Evolutionary conservation across 108 stramenopile genomes (phyloP).

Genomic region (Asterionellopsis glacialis): DNA sequence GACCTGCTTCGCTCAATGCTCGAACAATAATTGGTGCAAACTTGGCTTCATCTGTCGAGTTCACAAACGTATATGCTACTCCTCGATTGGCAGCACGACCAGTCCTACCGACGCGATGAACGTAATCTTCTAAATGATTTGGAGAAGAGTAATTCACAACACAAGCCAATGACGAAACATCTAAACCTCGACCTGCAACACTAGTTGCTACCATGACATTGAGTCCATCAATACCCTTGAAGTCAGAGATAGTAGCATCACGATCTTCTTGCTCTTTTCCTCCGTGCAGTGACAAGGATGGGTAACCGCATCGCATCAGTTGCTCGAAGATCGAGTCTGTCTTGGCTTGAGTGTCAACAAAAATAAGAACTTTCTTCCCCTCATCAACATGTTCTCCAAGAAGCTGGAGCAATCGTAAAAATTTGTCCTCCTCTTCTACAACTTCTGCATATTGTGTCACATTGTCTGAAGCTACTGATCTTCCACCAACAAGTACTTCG

Average conservation of each 20-base stretch:
- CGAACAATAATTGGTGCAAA: slow-evolving; percentile 92
- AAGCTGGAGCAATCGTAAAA: slow-evolving; percentile 92
- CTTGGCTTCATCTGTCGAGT: slow-evolving; percentile 89
- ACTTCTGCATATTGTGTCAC: slow-evolving; percentile 92
- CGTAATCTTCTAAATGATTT: slow-evolving; percentile 98
- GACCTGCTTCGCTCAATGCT: slow-evolving; percentile 88
- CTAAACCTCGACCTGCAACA: slow-evolving; percentile 95
- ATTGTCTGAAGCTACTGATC: slow-evolving; percentile 90
- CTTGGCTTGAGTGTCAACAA: slow-evolving; percentile 95
- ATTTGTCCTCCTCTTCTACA: slow-evolving; percentile 94
- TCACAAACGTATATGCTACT: slow-evolving; percentile 95
- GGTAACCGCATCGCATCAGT: slow-evolving; percentile 89
- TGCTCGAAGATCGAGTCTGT: slow-evolving; percentile 94
- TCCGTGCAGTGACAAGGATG: slow-evolving; percentile 94
- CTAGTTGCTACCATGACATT: slow-evolving; percentile 91
- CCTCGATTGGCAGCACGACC: slow-evolving; percentile 94
- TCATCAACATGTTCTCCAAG: slow-evolving; percentile 94
- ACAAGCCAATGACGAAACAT: slow-evolving; percentile 86
- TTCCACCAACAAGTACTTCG: slow-evolving; percentile 96
- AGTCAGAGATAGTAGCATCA: slow-evolving; percentile 96
- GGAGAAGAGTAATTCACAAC: slow-evolving; percentile 98
- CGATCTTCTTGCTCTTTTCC: slow-evolving; percentile 99
- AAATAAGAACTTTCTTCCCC: slow-evolving; percentile 92
- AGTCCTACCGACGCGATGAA: slow-evolving; percentile 97
- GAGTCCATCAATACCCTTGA: slow-evolving; percentile 85